phyloP scores from a whole-genome alignment of 257 asterid species.

The Solanum habrochaites region DNA sequence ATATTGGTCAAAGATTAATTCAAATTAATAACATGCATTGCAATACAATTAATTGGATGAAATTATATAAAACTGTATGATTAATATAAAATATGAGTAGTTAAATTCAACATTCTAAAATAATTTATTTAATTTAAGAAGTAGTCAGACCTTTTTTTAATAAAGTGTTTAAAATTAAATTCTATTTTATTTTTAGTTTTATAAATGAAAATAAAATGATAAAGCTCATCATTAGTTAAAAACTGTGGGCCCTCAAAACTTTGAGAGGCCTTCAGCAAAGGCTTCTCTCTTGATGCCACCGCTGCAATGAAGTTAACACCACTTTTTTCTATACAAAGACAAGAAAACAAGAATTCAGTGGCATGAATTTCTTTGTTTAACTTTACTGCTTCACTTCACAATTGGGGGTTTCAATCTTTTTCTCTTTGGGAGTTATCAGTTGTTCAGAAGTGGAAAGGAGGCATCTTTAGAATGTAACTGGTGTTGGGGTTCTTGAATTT shows the following conservation, averaged over 20 bases:
- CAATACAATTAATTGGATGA: too few relatives aligned
- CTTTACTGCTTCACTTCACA: not conserved
- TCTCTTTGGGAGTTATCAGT: not conserved
- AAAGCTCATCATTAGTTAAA: not conserved
- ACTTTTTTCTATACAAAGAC: not conserved
- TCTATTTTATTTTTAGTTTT: too few relatives aligned
- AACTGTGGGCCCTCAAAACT: not conserved
- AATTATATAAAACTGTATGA: too few relatives aligned
- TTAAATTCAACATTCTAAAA: too few relatives aligned
- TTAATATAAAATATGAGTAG: not conserved
- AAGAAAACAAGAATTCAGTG: not conserved
- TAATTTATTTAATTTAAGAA: too few relatives aligned
- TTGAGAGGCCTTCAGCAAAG: not conserved
- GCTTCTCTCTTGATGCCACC: not conserved
- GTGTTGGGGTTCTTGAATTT: conserved; percentile 2
- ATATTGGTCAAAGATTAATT: not conserved
- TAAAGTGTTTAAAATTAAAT: too few relatives aligned
- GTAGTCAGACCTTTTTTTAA: too few relatives aligned
- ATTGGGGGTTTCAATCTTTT: not conserved
- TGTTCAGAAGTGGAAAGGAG: not conserved
- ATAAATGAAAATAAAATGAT: too few relatives aligned
- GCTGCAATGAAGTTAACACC: not conserved
- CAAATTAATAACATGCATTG: not conserved
- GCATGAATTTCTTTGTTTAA: not conserved
- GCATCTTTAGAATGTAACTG: not conserved